Evolutionary conservation across 208 protist species (phyloP), one percentile per base, ranked within the genome.

Genomic region (Willaertia magna): DNA sequence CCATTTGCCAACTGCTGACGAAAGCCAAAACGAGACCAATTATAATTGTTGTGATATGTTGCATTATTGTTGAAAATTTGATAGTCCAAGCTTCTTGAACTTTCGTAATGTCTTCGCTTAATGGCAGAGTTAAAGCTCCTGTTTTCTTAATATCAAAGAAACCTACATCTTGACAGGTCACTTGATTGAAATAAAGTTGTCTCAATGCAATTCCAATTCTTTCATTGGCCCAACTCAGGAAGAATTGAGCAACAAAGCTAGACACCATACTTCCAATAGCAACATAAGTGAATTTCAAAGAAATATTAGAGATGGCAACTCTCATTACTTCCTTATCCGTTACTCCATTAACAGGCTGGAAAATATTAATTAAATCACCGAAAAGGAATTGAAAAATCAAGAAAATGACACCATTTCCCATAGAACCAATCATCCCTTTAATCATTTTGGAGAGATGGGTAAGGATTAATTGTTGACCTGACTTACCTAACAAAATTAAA

Each of bases 111-210:
- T 78, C 74, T 18, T 78, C 74, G 44, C 34, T 44, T 14, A 78
- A 46, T 6, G 74, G 11, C 0, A 47, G 34, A 44, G 74, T 78
- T 4, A 78, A 22, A n/a, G 74, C 74, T 46, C 74, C 74, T 44
- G 40, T 46, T 78, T 78, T 78, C 74, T 78, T 78, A 43, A 78
- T 78, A 46, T 78, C 74, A 43, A 78, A 78, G 40, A 78, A 78
- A 16, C 34, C 74, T 11, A 78, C 26, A 30, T 78, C 74, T 78
- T 78, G 74, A 30, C 18, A 44, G 9, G 42, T 78, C 11, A 40
- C 7, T 9, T 7, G 16, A 26, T 78, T 22, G 40, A 47, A 78
- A 78, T 78, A 78, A 46, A 9, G 9, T 42, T 14, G 9, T 78
- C 42, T 78, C 42, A 78, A 16, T 39, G 11, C 44, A 9, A 47